Evolutionary conservation across 2,329 filamentous ascomycete genomes (phyloP).

Genomic region (Rosellinia necatrix): DNA sequence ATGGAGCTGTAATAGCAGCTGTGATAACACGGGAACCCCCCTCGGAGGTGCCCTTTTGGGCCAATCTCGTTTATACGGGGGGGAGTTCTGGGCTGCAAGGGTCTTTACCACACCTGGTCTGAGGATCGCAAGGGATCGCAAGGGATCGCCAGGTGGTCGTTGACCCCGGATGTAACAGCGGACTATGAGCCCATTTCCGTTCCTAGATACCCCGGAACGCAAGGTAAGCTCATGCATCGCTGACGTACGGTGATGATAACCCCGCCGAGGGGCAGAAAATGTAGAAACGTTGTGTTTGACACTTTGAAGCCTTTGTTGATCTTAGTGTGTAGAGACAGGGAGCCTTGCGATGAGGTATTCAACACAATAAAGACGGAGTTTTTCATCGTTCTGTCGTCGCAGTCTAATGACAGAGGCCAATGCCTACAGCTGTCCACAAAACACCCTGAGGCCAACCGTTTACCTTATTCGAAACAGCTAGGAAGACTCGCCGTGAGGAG

Average conservation of each 20-base stretch:
- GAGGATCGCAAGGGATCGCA: slow-evolving; percentile 6
- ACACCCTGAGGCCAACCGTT: not conserved
- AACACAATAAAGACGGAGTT: not conserved
- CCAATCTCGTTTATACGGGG: slow-evolving; percentile 3
- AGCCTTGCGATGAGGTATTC: not conserved
- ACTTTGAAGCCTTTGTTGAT: not conserved
- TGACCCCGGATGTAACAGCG: slow-evolving; percentile 23
- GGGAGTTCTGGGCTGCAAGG: slow-evolving; percentile 21
- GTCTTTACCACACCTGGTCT: slow-evolving; percentile 9
- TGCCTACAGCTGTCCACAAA: not conserved
- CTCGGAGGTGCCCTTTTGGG: slow-evolving; percentile 10
- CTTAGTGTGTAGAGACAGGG: not conserved
- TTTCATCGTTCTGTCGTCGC: not conserved
- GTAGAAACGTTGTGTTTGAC: slow-evolving; percentile 3
- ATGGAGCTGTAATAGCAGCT: slow-evolving; percentile 19
- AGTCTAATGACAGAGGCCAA: not conserved
- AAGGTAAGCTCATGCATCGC: slow-evolving; percentile 28
- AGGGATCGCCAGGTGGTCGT: not conserved
- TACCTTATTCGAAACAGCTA: not conserved
- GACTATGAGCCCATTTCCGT: slow-evolving; percentile 27
- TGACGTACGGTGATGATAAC: slow-evolving; percentile 26
- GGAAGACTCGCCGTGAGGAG: not conserved
- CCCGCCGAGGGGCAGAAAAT: slow-evolving; percentile 32
- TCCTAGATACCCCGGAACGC: slow-evolving; percentile 23
- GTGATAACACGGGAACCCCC: slow-evolving; percentile 18